Evolutionary conservation across 352 stramenopile genomes (phyloP).

Genomic region (Phytophthora fragariaefolia): DNA sequence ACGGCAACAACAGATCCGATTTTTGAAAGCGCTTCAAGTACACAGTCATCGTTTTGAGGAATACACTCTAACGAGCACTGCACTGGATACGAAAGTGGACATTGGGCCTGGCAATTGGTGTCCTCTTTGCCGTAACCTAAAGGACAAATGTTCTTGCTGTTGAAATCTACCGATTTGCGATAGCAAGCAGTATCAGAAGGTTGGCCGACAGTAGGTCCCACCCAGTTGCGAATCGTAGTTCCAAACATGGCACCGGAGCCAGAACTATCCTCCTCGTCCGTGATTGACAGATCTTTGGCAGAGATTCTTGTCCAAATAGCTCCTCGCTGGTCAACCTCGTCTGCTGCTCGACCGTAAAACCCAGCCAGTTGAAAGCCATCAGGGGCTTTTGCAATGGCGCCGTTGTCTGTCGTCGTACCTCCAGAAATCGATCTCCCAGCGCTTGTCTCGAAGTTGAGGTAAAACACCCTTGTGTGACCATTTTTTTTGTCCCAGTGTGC

Average conservation of each 20-base stretch:
- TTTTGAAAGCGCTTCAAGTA: conserved; percentile 41
- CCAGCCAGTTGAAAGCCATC: conserved; percentile 6
- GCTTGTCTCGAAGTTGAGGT: conserved; percentile 7
- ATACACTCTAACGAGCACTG: conserved; percentile 66
- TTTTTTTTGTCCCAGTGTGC: conserved; percentile 6
- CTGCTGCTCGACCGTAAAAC: neutral
- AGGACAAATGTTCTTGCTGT: conserved; percentile 17
- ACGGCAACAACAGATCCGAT: conserved; percentile 33
- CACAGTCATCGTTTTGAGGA: conserved; percentile 65
- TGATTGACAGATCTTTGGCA: neutral
- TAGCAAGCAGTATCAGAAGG: neutral
- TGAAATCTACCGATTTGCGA: conserved; percentile 7
- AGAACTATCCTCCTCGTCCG: conserved; percentile 1
- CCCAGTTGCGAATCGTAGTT: conserved; percentile 11
- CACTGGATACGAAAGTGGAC: conserved; percentile 60
- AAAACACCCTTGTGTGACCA: conserved; percentile 4
- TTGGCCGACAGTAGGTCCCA: neutral
- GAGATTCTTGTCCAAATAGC: conserved; percentile 11
- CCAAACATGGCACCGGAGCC: conserved; percentile 2
- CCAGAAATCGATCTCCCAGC: conserved; percentile 1
- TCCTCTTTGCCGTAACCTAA: conserved; percentile 17
- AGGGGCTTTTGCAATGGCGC: neutral
- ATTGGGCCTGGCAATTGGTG: conserved; percentile 30
- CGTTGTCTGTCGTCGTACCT: conserved; percentile 3
- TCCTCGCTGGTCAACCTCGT: conserved; percentile 1